These are phyloP conservation scores for Komagataella populi DNA, from an alignment of 805 yeast genomes.

Conservation along the genomic window DNA sequence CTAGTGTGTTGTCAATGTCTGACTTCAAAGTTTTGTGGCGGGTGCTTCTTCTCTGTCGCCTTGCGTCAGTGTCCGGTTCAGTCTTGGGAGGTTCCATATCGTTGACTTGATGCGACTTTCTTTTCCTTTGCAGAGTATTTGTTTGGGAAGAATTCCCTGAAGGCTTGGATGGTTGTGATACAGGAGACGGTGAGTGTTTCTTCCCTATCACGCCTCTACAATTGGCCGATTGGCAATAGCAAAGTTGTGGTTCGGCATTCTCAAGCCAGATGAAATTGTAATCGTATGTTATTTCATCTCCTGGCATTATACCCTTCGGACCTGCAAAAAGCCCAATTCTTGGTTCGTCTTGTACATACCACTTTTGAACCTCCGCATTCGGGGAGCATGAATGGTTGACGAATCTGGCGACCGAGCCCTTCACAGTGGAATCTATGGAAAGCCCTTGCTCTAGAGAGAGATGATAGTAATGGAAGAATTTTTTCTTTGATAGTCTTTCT, in stretches of 20 bases:
- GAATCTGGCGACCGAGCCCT: conserved; percentile 35
- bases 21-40: not conserved
- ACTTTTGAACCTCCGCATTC: conserved; percentile 32
- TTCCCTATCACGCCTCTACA: conserved; percentile 29
- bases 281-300: conserved; percentile 33
- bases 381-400: conserved; percentile 37
- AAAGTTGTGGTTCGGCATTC: conserved; percentile 27
- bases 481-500: conserved; percentile 13
- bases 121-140: not conserved
- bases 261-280: conserved; percentile 33
- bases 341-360: conserved; percentile 31
- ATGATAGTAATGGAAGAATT: conserved; percentile 21
- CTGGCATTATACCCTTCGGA: conserved; percentile 19
- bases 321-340: conserved; percentile 32
- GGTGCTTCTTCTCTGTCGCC: not conserved
- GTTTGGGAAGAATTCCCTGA: not conserved
- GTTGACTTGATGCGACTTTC: not conserved
- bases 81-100: not conserved
- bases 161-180: not conserved
- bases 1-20: not conserved
- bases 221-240: conserved; percentile 26
- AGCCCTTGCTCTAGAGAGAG: conserved; percentile 26
- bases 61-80: not conserved
- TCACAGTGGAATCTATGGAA: conserved; percentile 27
- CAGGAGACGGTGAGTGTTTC: not conserved